These are phyloP conservation scores for Tanacetum coccineum DNA, from an alignment of 129 eudicot species.

Conservation along the genomic window DNA sequence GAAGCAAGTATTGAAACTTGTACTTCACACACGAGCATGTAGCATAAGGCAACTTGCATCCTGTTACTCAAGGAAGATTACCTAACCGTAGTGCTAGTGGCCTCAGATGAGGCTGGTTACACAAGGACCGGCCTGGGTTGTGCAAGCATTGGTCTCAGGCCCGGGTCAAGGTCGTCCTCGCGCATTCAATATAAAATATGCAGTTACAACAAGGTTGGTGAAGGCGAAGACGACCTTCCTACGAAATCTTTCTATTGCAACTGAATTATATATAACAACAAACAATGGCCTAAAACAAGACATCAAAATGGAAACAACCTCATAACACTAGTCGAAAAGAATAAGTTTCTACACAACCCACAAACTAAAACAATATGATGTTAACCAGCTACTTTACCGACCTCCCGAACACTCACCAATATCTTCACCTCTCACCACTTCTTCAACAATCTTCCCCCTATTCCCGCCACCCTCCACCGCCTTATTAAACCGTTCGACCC, in stretches of 20 bases:
- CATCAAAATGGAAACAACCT: constrained; percentile 11
- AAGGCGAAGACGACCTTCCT: no score
- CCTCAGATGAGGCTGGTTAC: no score
- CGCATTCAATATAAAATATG: no score
- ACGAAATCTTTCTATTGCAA: constrained; percentile 11
- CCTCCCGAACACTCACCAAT: constrained; percentile 48
- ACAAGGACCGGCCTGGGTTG: no score
- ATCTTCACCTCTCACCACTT: constrained; percentile 43
- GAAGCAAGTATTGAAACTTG: no score
- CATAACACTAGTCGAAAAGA: constrained; percentile 26
- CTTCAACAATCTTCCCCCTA: constrained; percentile 59
- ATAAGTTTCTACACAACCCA: constrained; percentile 21
- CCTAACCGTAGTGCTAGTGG: no score
- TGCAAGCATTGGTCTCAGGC: no score
- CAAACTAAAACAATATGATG: constrained; percentile 11
- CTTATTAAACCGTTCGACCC: constrained; percentile 60
- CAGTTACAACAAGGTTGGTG: no score
- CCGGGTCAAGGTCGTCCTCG: no score
- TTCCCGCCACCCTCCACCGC: constrained; percentile 59
- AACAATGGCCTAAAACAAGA: constrained; percentile 19
- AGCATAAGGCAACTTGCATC: no score
- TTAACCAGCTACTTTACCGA: constrained; percentile 16
- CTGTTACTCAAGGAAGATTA: no score
- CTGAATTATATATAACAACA: constrained; percentile 20
- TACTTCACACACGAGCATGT: no score